Evolutionary conservation across 202 grass and related monocot genomes (phyloP), one percentile per base, ranked within the genome.

Genomic region (Musa balbisiana): DNA sequence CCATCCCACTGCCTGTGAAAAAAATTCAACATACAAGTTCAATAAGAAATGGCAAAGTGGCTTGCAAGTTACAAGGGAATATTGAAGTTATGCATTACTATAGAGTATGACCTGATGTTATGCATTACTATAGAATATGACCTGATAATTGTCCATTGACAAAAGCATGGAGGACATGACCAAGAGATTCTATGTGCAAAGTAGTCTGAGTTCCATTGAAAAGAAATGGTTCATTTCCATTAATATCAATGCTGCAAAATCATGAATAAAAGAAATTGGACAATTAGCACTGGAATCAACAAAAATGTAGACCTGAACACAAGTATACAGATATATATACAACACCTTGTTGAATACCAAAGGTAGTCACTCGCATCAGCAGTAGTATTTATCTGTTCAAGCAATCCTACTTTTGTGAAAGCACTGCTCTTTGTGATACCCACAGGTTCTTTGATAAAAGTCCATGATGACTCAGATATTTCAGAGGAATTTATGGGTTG

Each of bases 341-440:
- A 80, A 24, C 81, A 99, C 91, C 95, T 99, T 90, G 83, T 83
- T 67, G 89, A 90, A 75, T 99, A 99, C 95, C 95, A 99, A 21
- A 99, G 91, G 84, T 95, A 99, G 82, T 99, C 95, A 76, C 95
- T 99, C 76, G 77, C 89, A 90, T 99, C 91, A n/a, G 89, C 95
- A 9, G 95, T 99, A 72, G 91, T 95, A 80, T 99, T 99, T 85
- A 99, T 99, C 82, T 99, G 95, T 23, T 99, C 95, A 82, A 92
- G 78, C 65, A 95, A 78, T 75, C 91, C 91, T 72, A 63, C 24
- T 87, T 84, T 92, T 53, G 89, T 84, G 75, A 95, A 82, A 51
- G 87, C 73, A 81, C 87, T 87, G 52, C 80, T 79, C 73, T 92
- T 99, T 62, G 95, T 90, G 63, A 99, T 99, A 51, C 95, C 95